Percentiles rank a stretch among this genome's conserved stretches.
phyloP scores from a whole-genome alignment of 106 monocot species.

The Dioscorea dumetorum region DNA sequence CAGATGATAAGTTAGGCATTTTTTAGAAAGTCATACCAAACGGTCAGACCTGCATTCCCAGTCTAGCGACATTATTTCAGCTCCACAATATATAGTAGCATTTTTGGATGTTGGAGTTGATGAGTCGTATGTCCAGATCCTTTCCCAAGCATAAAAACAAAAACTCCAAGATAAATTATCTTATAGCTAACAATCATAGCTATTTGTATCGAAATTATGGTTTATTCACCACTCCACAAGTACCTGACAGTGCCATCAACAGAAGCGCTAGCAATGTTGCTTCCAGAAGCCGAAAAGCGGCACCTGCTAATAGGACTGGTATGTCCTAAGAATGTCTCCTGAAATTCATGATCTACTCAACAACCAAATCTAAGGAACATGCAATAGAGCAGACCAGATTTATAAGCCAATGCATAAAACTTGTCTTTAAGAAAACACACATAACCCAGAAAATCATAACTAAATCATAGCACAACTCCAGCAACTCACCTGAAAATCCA shows the following conservation, averaged over 20 bases:
- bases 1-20: neutral
- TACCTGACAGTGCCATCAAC: slow-evolving; percentile 95
- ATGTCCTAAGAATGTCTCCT: slow-evolving; percentile 99
- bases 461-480: neutral
- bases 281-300: slow-evolving; percentile 90
- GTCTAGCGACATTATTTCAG: slow-evolving; percentile 87
- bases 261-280: slow-evolving; percentile 93
- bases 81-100: slow-evolving; percentile 93
- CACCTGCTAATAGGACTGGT: slow-evolving; percentile 89
- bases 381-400: neutral
- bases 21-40: slow-evolving; percentile 39
- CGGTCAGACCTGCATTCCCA: slow-evolving; percentile 97
- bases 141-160: slow-evolving; percentile 16
- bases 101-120: slow-evolving; percentile 87
- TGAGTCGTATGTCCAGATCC: slow-evolving; percentile 96
- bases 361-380: neutral
- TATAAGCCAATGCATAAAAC: neutral
- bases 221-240: neutral
- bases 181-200: neutral
- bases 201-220: too few species aligned
- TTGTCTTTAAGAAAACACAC: neutral
- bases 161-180: neutral
- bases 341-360: slow-evolving; percentile 10
- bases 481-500: slow-evolving; percentile 69
- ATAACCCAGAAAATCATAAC: neutral